Conservation (phyloP, 1,284 basidiomycete genomes). For the Ustilago crameri region DNA sequence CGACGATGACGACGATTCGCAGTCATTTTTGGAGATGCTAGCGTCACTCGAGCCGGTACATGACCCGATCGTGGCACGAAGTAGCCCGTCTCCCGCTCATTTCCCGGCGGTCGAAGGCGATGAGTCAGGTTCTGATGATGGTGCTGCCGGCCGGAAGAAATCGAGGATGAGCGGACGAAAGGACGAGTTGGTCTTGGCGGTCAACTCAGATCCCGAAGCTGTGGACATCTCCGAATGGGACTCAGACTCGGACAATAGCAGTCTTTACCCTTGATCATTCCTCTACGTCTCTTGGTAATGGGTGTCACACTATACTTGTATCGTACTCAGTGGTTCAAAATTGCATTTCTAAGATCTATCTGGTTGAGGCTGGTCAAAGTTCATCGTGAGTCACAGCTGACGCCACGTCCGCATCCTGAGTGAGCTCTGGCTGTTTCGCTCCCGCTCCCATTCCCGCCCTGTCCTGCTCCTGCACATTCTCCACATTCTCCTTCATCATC, state of each 20-base stretch:
- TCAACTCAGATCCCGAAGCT: constrained; percentile 23
- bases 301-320: neutral
- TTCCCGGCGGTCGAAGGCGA: constrained; percentile 13
- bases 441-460: too few species aligned
- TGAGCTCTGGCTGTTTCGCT: too few species aligned
- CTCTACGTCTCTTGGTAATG: too few species aligned
- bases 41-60: constrained; percentile 12
- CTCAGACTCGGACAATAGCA: constrained; percentile 12
- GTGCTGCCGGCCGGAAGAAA: too few species aligned
- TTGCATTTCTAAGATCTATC: too few species aligned
- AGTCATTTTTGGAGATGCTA: constrained; percentile 29
- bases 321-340: too few species aligned
- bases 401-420: too few species aligned
- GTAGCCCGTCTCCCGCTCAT: constrained; percentile 6
- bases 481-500: too few species aligned
- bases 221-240: constrained; percentile 15
- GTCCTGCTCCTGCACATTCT: neutral
- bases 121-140: too few species aligned
- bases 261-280: neutral
- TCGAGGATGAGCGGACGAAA: neutral
- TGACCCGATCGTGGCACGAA: neutral
- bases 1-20: constrained; percentile 31
- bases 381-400: too few species aligned
- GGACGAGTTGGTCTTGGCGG: constrained; percentile 5
- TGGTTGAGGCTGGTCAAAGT: too few species aligned